phyloP scores from a whole-genome alignment of 2,329 filamentous ascomycete species.

The Monilinia polystroma region DNA sequence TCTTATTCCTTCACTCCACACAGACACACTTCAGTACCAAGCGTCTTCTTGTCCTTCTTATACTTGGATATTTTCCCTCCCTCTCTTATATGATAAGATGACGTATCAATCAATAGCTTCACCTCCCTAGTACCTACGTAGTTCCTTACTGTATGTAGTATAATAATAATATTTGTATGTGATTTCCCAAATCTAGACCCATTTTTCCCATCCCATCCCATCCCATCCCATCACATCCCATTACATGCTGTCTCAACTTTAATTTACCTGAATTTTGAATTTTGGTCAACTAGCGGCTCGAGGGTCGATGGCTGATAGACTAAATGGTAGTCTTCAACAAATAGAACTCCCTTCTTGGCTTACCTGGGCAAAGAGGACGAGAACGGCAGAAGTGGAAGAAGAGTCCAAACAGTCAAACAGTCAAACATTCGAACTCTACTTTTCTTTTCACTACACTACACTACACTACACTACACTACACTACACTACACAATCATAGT shows the following conservation, averaged over 20 bases:
- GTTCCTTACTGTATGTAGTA: not conserved
- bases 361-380: not conserved
- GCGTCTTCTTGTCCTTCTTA: not conserved
- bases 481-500: no score
- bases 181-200: constrained; percentile 2
- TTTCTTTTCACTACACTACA: not conserved
- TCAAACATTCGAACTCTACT: not conserved
- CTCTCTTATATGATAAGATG: not conserved
- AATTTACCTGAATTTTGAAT: not conserved
- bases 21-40: not conserved
- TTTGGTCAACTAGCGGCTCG: constrained; percentile 8
- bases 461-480: no score
- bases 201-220: not conserved
- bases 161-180: not conserved
- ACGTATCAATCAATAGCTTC: not conserved
- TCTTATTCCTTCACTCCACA: not conserved
- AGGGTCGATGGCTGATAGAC: not conserved
- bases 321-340: not conserved
- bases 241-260: not conserved
- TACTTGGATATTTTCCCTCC: no score
- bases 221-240: no score
- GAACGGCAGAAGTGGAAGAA: not conserved
- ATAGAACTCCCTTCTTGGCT: constrained; percentile 6
- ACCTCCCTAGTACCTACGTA: not conserved
- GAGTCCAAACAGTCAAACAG: not conserved